These are phyloP conservation scores for Exophiala oligosperma DNA, from an alignment of 2,329 filamentous ascomycete genomes.

Conservation along the genomic window DNA sequence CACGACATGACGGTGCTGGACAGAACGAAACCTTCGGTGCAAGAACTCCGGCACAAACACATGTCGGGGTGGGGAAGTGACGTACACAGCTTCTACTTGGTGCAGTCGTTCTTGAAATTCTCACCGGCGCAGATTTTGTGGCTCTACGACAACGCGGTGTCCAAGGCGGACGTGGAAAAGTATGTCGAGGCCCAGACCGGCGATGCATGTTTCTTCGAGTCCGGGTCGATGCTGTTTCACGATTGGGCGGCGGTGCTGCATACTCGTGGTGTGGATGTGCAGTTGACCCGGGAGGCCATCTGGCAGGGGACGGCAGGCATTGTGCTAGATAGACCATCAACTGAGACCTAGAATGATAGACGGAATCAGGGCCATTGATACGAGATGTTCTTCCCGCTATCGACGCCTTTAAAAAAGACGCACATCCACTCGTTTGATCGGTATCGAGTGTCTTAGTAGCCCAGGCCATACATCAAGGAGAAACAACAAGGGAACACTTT, in stretches of 20 bases:
- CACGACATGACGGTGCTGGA: constrained; percentile 1
- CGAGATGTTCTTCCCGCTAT: neutral
- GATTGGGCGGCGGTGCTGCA: constrained; percentile 58
- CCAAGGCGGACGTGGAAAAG: constrained; percentile 58
- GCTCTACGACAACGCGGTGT: constrained; percentile 55
- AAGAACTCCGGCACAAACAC: constrained; percentile 44
- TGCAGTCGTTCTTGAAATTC: constrained; percentile 65
- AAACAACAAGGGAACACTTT: no score
- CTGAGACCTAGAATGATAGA: neutral
- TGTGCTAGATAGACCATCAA: constrained; percentile 1
- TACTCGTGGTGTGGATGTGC: constrained; percentile 54
- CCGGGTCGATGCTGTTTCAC: constrained; percentile 62
- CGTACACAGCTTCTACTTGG: constrained; percentile 62
- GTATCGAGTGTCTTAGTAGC: no score
- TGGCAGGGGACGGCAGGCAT: constrained; percentile 20
- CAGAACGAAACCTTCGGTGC: constrained; percentile 33
- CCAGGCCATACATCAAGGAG: no score
- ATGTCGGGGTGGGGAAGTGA: constrained; percentile 66
- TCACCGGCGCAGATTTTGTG: constrained; percentile 61
- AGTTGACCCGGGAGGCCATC: constrained; percentile 34
- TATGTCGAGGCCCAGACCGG: constrained; percentile 47
- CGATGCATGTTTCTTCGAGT: constrained; percentile 64
- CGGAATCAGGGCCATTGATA: neutral
- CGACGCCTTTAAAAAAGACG: no score
- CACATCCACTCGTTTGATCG: no score